Evolutionary conservation across 805 yeast species (phyloP).

Genomic region (Torulaspora quercuum): DNA sequence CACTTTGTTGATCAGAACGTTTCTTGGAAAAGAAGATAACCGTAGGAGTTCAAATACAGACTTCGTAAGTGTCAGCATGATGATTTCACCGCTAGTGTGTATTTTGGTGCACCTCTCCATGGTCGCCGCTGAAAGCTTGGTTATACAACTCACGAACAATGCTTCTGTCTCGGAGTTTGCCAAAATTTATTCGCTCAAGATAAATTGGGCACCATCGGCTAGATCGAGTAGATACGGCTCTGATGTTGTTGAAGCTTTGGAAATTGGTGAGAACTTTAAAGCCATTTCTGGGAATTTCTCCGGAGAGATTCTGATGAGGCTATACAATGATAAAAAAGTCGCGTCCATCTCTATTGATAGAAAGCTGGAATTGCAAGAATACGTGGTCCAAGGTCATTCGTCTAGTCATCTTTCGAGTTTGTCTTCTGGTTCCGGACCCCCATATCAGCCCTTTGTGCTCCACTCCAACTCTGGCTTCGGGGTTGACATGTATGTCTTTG

Average conservation of each 20-base stretch:
- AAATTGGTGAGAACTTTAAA: conserved; percentile 34
- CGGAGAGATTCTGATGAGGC: conserved; percentile 28
- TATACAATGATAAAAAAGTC: conserved; percentile 38
- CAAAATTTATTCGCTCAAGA: neutral
- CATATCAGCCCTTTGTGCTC: conserved; percentile 40
- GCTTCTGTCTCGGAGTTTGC: neutral
- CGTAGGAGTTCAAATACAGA: too few species aligned
- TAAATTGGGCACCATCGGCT: too few species aligned
- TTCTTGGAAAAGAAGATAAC: too few species aligned
- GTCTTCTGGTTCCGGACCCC: conserved; percentile 38
- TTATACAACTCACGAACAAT: conserved; percentile 28
- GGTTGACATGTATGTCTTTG: conserved; percentile 40
- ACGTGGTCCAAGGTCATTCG: conserved; percentile 39
- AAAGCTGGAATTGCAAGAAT: conserved; percentile 36
- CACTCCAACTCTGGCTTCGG: conserved; percentile 43
- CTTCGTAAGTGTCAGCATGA: too few species aligned
- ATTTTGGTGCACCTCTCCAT: conserved; percentile 1
- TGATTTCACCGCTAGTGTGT: conserved; percentile 1
- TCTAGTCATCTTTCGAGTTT: conserved; percentile 42
- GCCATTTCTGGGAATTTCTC: conserved; percentile 40
- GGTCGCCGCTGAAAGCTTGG: conserved; percentile 16
- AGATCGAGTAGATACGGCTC: conserved; percentile 7
- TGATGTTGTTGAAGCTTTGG: conserved; percentile 22
- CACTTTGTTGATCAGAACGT: too few species aligned
- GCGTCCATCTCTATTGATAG: conserved; percentile 39